Base-by-base conservation (phyloP, 306 rosid genomes). In the Quercus ilex region DNA sequence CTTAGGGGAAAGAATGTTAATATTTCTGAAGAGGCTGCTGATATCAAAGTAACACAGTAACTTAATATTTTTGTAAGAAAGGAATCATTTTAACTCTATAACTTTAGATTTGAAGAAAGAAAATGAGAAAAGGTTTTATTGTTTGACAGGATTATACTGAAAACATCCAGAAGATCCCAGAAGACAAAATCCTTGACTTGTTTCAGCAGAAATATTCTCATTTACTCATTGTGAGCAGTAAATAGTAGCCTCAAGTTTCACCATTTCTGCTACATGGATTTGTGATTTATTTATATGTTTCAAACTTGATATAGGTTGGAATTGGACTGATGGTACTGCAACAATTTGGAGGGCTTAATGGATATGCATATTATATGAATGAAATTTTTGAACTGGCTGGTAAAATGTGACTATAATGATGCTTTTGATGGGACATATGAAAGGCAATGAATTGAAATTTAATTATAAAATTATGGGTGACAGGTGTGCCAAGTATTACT, bases 1-100 rank as follows among this genome's bases (percentile, higher is more conserved):
- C 88, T 85, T 49, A 81, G 89, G 56, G 91, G 89, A 21, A 69
- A 59, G 18, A 64, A 75, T 28, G 79, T 77, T 23, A 49, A 71
- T 79, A 60, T 81, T 18, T 79, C 79, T 51, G 71, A 18, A 75
- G 91, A 88, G 74, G 81, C 74, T 23, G 51, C 83, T 52, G 83
- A 83, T 25, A 85, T 88, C 81, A 78, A 56, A 78, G 91, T 88
- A 74, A 74, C 26, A 12, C 53, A 49, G 17, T 49, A 49, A 49
- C 1, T 49, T 49, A 49, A 49, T 49, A 41, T 49, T 49, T 49
- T 49, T 49, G 53, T 49, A 12, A 49, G 53, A 49, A 49, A 49
- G 53, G 53, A 49, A 49, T 49, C 3, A 2, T 41, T 41, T 49
- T 49, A 18, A 49, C 53, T 41, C 11, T 8, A 41, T 41, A 41